Evolutionary conservation across 1,284 basidiomycete species (phyloP).

Genomic region (Coriolopsis trogii): DNA sequence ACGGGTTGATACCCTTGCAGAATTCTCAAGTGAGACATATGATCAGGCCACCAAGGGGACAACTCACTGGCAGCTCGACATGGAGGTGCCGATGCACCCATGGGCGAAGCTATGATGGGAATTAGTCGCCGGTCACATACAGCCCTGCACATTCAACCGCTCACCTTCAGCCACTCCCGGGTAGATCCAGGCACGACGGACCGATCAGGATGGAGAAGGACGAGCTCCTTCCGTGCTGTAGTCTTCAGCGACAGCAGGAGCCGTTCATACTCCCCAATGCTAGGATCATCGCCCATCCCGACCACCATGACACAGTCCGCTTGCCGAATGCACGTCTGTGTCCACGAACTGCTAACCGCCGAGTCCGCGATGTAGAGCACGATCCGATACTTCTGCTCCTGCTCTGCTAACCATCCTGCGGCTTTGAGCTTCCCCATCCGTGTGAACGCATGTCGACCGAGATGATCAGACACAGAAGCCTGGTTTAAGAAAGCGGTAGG

Average conservation of each 20-base stretch:
- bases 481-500: conserved; percentile 91
- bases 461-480: conserved; percentile 85
- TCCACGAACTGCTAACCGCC: conserved; percentile 91
- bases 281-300: conserved; percentile 92
- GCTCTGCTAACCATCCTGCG: conserved; percentile 92
- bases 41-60: background rate
- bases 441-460: conserved; percentile 92
- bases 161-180: conserved; percentile 94
- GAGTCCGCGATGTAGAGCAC: conserved; percentile 96
- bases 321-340: conserved; percentile 95
- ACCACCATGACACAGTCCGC: conserved; percentile 97
- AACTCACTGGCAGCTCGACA: conserved; percentile 79
- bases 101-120: conserved; percentile 89
- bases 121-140: no score
- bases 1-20: conserved; percentile 60
- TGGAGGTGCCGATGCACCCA: conserved; percentile 96
- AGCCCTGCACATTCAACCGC: no score
- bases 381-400: conserved; percentile 89
- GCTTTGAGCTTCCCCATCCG: conserved; percentile 94
- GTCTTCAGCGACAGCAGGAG: conserved; percentile 94
- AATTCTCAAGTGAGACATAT: background rate
- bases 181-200: conserved; percentile 92
- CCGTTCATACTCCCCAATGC: conserved; percentile 91
- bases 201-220: conserved; percentile 92
- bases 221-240: conserved; percentile 95